Conservation (phyloP, 768 basidiomycete genomes). For the Naganishia vishniacii region DNA sequence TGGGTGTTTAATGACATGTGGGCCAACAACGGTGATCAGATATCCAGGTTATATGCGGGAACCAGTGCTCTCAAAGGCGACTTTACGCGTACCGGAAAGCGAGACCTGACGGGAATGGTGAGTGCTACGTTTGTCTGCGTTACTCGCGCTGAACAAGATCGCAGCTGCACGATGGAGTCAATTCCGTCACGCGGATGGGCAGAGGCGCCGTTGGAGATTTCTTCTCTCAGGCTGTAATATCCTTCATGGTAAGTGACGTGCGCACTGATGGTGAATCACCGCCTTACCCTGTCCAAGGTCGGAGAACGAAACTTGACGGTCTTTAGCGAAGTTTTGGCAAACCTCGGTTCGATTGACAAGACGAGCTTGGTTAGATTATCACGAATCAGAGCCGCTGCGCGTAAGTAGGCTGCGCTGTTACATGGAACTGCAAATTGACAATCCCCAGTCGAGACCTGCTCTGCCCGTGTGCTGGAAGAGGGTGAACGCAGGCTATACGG, state of each 20-base stretch:
- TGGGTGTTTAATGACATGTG: conserved; percentile 58
- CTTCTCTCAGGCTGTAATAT: conserved; percentile 91
- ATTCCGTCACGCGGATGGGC: conserved; percentile 71
- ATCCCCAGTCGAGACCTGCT: conserved; percentile 65
- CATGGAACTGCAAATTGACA: not conserved
- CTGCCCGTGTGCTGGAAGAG: conserved; percentile 67
- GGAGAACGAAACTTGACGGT: conserved; percentile 79
- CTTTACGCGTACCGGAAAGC: conserved; percentile 74
- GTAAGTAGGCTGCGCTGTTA: conserved; percentile 32
- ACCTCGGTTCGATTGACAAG: conserved; percentile 84
- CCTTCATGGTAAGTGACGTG: conserved; percentile 41
- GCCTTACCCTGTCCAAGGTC: conserved; percentile 47
- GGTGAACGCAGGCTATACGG: conserved; percentile 73
- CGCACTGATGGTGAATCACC: too few relatives aligned
- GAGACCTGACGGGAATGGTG: conserved; percentile 82
- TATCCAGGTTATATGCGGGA: conserved; percentile 77
- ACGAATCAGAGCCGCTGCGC: conserved; percentile 82
- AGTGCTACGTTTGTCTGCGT: conserved; percentile 16
- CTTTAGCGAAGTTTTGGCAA: conserved; percentile 88
- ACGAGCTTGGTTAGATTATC: conserved; percentile 80
- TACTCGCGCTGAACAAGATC: not conserved
- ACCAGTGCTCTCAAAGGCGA: conserved; percentile 89
- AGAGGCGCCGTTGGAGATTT: conserved; percentile 63
- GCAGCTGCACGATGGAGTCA: conserved; percentile 76
- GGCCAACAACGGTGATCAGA: conserved; percentile 97